A percentile compares a stretch with the other conserved stretches of the same genome.
Evolutionary conservation across 176 grass and related monocot genomes (phyloP).

Genomic region (Typha latifolia): DNA sequence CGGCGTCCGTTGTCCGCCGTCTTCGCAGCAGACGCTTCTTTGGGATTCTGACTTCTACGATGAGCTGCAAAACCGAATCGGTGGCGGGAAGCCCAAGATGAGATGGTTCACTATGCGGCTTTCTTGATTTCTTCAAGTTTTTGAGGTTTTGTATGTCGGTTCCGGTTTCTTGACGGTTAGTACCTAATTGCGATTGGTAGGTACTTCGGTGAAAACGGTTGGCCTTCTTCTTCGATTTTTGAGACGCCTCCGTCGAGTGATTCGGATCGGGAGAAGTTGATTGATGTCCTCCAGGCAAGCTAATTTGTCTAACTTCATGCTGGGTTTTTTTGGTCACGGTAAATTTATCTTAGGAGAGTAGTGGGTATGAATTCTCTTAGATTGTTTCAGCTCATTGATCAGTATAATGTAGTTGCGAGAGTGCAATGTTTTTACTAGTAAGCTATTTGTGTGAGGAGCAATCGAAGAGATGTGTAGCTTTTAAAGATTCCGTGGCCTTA

Average conservation of each 20-base stretch:
- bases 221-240: conserved; percentile 78
- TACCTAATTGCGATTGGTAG: conserved; percentile 31
- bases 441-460: no score
- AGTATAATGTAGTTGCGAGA: no score
- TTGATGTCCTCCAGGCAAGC: conserved; percentile 77
- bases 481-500: no score
- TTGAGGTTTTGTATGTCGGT: background rate
- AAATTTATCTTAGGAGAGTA: no score
- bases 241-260: conserved; percentile 54
- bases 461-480: no score
- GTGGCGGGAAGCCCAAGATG: conserved; percentile 97
- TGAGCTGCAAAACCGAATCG: conserved; percentile 69
- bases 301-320: background rate
- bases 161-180: conserved; percentile 10
- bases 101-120: conserved; percentile 39
- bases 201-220: conserved; percentile 88
- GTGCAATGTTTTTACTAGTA: no score
- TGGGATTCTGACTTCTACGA: conserved; percentile 85
- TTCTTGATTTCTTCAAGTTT: background rate
- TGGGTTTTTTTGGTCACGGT: no score
- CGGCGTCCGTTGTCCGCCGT: conserved; percentile 45
- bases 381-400: conserved; percentile 9
- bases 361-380: background rate
- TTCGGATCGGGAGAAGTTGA: conserved; percentile 63
- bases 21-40: conserved; percentile 31